Base-by-base conservation (phyloP, 345 rosid species). In the Isatis tinctoria region DNA sequence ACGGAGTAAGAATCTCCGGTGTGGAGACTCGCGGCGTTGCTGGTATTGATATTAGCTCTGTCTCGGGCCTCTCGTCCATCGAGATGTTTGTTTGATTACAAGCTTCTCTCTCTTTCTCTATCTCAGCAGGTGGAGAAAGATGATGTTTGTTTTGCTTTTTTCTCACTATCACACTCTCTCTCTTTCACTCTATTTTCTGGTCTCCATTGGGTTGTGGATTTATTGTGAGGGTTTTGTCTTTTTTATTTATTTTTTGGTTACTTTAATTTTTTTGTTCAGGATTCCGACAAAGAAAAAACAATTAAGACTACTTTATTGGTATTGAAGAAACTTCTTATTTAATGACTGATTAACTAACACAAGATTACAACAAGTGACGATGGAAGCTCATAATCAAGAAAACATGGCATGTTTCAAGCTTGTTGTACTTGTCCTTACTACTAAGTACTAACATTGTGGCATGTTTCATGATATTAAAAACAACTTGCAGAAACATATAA, bases 31-130 rank as follows among this genome's bases (percentile, higher is more conserved):
- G 90, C 2, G 98, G 98, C 37, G 98, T 89, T 26, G 97, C 98
- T 69, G 98, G 98, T 44, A 94, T 86, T 62, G 98, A 91, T 73
- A 94, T 94, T 24, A 94, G 84, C 86, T 94, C 98, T 44, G 96
- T 87, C 81, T 94, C 98, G n/a, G 98, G 97, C 77, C 97, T 88
- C 83, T 94, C 98, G 60, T 94, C 98, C 98, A 92, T n/a, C n/a
- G n/a, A n/a, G n/a, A n/a, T n/a, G n/a, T n/a, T n/a, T n/a, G n/a
- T n/a, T n/a, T n/a, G n/a, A n/a, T 39, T 37, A 12, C 9, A 22
- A 20, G 45, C 67, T 40, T 62, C 32, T 62, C 67, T 40, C 26
- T 63, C 26, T 63, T 24, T 59, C 28, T 49, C 14, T 64, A 65
- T 65, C 41, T 45, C 41, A 64, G 41, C 54, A 63, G 69, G 52